Percentiles rank a stretch among this genome's conserved stretches.
phyloP scores from a whole-genome alignment of 306 rosid species.

The Pachyrhizus erosus region DNA sequence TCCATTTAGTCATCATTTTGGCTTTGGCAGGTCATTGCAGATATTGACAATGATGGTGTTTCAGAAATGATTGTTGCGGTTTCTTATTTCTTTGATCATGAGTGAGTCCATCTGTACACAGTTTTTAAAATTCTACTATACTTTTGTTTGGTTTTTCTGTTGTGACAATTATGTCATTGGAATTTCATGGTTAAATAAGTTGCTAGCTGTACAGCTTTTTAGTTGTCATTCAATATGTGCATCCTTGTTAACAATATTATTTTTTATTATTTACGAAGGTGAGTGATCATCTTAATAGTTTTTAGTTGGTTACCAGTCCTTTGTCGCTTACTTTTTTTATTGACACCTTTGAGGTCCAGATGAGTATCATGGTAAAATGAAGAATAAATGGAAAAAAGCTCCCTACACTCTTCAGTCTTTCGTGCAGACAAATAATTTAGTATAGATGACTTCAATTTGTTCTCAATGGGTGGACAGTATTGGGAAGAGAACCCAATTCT shows the following conservation, averaged over 20 bases:
- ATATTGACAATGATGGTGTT: constrained; percentile 94
- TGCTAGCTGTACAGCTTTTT: constrained; percentile 8
- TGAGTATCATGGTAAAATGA: background rate
- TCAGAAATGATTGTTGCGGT: constrained; percentile 94
- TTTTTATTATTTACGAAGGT: background rate
- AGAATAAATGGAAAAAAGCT: constrained; percentile 2
- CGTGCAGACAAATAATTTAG: background rate
- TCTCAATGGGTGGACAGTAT: background rate
- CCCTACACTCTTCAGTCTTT: background rate
- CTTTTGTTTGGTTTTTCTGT: constrained; percentile 18
- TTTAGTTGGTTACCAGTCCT: constrained; percentile 5
- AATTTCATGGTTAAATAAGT: background rate
- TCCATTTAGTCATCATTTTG: constrained; percentile 25
- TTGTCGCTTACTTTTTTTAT: background rate
- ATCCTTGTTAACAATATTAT: constrained; percentile 18
- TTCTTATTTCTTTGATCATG: constrained; percentile 92
- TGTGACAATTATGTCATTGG: background rate
- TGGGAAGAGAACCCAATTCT: background rate
- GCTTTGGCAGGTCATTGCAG: constrained; percentile 86
- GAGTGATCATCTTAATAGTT: constrained; percentile 1
- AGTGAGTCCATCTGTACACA: constrained; percentile 66
- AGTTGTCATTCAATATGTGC: constrained; percentile 17
- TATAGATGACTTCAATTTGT: background rate
- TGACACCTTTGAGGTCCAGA: background rate
- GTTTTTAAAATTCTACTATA: constrained; percentile 1